Evolutionary conservation across 768 basidiomycete genomes (phyloP), one percentile per base, ranked within the genome.

Genomic region (Lactarius akahatsu): DNA sequence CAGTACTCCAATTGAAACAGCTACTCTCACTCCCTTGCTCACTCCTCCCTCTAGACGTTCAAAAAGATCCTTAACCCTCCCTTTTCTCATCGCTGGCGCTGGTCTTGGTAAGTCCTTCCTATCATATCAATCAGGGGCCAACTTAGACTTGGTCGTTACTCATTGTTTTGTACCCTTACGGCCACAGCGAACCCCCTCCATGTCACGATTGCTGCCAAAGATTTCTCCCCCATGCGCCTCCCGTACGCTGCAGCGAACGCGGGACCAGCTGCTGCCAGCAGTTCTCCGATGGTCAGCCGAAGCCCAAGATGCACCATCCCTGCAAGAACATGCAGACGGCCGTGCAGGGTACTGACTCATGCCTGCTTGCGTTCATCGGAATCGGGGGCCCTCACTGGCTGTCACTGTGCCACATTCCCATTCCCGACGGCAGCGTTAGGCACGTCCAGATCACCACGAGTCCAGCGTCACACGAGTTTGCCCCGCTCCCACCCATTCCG

Each of bases 311-410:
- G 62, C 64, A 57, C 30, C 68, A 69, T 56, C 13, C 64, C 23
- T 71, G 70, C 52, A 63, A 69, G 47, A 57, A 60, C 45, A 69
- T 71, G 64, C 59, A 69, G 62, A 65, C 55, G 20, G 61, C 61
- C 26, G 36, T 66, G 9, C 61, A 67, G 41, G 15, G 52, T 30
- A 67, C 57, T 4, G 50, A 57, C 40, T n/a, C 40, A 0, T 64
- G 68, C 4, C 57, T 71, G 18, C 55, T 71, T 28, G 43, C 61
- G 0, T 50, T 54, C 30, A 62, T 69, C 20, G 64, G 70, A 0
- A 57, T 71, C 40, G 40, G 60, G 16, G 59, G 28, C 1, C 59
- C 13, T 43, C 45, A 4, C 45, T 34, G 43, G 43, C 67, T 1
- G 41, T 57, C 50, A 57, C 54, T 8, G 23, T 26, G 2, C 64